Percentiles rank a stretch among this genome's conserved stretches.
Evolutionary conservation across 2,329 filamentous ascomycete genomes (phyloP).

Genomic region (Ophiostoma himal-ulmi): DNA sequence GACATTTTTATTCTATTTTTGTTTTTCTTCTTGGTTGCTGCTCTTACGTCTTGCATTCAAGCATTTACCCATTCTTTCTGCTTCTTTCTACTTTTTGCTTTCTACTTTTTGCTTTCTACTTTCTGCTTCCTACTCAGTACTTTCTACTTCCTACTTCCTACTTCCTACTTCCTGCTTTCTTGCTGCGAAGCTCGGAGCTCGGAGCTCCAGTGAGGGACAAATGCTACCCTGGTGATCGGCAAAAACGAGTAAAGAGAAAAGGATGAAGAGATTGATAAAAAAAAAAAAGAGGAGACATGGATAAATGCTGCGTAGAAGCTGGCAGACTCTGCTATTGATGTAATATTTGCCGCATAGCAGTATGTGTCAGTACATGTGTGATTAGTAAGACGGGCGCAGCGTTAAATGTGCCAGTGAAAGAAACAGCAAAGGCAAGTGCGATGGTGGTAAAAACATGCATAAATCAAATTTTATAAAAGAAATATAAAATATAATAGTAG

Average conservation of each 20-base stretch:
- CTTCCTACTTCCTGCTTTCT: background rate
- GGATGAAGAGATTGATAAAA: slow-evolving; percentile 14
- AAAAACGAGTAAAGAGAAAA: background rate
- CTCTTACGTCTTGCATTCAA: background rate
- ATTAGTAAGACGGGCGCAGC: no score
- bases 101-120: background rate
- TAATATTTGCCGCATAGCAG: background rate
- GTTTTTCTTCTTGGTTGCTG: background rate
- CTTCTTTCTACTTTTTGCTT: background rate
- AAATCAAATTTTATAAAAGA: no score
- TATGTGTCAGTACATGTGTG: no score
- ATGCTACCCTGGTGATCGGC: slow-evolving; percentile 13
- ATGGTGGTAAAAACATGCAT: no score
- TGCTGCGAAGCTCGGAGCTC: slow-evolving; percentile 4
- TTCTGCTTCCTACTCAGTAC: background rate
- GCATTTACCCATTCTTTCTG: background rate
- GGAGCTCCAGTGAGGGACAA: background rate
- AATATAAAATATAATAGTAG: background rate
- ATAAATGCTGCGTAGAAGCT: background rate
- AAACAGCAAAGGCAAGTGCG: no score
- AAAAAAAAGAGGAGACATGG: slow-evolving; percentile 13
- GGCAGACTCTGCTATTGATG: background rate
- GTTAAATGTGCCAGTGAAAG: no score
- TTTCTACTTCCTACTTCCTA: background rate
- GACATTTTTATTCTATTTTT: background rate